phyloP scores from a whole-genome alignment of 768 basidiomycete genomes.

The Collybia nuda region DNA sequence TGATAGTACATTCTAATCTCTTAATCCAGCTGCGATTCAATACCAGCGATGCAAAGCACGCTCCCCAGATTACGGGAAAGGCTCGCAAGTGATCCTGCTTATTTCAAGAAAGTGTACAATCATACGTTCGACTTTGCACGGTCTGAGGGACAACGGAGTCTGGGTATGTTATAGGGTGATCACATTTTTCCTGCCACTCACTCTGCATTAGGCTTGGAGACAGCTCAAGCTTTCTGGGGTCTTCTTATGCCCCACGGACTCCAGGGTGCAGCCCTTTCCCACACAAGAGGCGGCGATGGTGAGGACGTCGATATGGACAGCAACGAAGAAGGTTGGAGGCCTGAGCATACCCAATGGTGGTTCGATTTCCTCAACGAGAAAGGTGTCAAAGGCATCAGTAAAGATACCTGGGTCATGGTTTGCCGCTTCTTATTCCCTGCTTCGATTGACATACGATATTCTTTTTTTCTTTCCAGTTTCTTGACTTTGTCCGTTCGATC shows the following conservation, averaged over 20 bases:
- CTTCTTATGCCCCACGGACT: slow-evolving; percentile 77
- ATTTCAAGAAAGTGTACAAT: slow-evolving; percentile 78
- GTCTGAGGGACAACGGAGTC: slow-evolving; percentile 73
- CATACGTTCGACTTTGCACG: slow-evolving; percentile 82
- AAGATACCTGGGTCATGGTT: slow-evolving; percentile 90
- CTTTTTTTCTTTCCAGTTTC: slow-evolving; percentile 48
- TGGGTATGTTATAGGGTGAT: slow-evolving; percentile 46
- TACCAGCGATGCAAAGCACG: slow-evolving; percentile 56
- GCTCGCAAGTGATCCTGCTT: slow-evolving; percentile 61
- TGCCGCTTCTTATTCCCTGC: slow-evolving; percentile 19
- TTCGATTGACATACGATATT: not conserved
- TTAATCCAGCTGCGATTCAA: slow-evolving; percentile 57
- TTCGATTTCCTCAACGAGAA: slow-evolving; percentile 70
- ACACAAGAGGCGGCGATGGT: slow-evolving; percentile 35
- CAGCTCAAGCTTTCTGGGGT: slow-evolving; percentile 75
- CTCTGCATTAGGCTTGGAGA: slow-evolving; percentile 52
- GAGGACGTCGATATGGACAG: slow-evolving; percentile 47
- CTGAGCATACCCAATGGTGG: slow-evolving; percentile 70
- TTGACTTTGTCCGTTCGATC: slow-evolving; percentile 75
- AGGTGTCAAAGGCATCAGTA: slow-evolving; percentile 76
- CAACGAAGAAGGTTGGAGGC: slow-evolving; percentile 57
- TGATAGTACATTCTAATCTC: not conserved
- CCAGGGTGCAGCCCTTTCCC: slow-evolving; percentile 60
- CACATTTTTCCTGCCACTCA: not conserved
- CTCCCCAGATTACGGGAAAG: slow-evolving; percentile 56